Conservation (phyloP, 441 rosid species). For the Erodium chrysanthum region DNA sequence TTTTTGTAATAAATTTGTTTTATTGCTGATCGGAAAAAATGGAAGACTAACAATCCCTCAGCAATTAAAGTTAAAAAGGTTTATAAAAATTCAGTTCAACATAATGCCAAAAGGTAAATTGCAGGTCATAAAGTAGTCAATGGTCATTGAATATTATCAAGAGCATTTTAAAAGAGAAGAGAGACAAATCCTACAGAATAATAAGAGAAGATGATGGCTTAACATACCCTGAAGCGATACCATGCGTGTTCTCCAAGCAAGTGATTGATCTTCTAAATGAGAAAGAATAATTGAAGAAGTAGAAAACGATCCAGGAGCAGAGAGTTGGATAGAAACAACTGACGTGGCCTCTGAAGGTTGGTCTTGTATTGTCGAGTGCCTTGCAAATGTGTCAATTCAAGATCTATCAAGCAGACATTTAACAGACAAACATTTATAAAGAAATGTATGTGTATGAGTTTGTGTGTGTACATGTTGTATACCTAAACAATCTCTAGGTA, state of each 20-base stretch:
- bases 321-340: constrained; percentile 51
- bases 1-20: too few relatives aligned
- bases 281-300: constrained; percentile 56
- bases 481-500: not conserved
- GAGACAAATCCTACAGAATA: not conserved
- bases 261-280: constrained; percentile 44
- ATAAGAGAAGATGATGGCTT: constrained; percentile 14
- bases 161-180: not conserved
- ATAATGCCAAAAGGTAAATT: not conserved
- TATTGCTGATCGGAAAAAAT: too few relatives aligned
- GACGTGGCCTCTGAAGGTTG: constrained; percentile 39
- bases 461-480: not conserved
- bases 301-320: constrained; percentile 43
- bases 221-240: constrained; percentile 61
- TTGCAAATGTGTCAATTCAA: constrained; percentile 29
- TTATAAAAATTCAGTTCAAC: too few relatives aligned
- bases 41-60: too few relatives aligned
- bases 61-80: too few relatives aligned
- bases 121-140: not conserved
- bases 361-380: constrained; percentile 41
- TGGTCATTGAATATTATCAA: not conserved
- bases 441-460: not conserved
- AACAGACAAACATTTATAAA: constrained; percentile 7
- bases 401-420: constrained; percentile 18
- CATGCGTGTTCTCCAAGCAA: constrained; percentile 87